These are phyloP conservation scores for Thielaviopsis punctulata DNA, from an alignment of 2,329 filamentous ascomycete species.

Conservation along the genomic window DNA sequence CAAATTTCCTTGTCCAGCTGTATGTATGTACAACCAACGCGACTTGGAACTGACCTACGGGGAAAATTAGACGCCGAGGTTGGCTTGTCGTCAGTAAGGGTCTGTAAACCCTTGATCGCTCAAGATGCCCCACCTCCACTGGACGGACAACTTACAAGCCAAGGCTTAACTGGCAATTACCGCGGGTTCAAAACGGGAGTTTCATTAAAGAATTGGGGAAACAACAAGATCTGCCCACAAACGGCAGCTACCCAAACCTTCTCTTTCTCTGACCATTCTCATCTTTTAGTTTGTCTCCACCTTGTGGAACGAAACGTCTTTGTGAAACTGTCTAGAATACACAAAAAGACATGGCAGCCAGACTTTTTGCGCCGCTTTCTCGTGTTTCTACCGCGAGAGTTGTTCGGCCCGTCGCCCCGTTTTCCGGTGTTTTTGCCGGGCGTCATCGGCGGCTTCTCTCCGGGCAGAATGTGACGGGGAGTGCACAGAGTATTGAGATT, in stretches of 20 bases:
- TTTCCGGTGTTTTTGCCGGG: neutral
- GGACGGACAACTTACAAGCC: neutral
- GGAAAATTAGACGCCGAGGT: neutral
- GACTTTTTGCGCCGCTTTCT: neutral
- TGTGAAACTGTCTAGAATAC: too few relatives aligned
- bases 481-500: neutral
- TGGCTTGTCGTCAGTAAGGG: neutral
- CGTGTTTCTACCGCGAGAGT: neutral
- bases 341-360: too few relatives aligned
- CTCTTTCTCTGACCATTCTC: neutral
- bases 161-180: neutral
- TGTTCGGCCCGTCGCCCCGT: neutral
- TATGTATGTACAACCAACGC: too few relatives aligned
- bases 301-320: too few relatives aligned
- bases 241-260: neutral
- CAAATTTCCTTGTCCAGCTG: neutral
- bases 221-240: neutral
- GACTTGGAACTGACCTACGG: too few relatives aligned
- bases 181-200: too few relatives aligned
- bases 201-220: neutral
- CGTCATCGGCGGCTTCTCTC: neutral
- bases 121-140: neutral
- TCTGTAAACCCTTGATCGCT: neutral
- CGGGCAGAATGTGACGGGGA: neutral
- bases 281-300: neutral